Percentiles rank a stretch among this genome's conserved stretches.
Evolutionary conservation across 2,329 filamentous ascomycete genomes (phyloP).

Genomic region (Coniochaeta prunicola): DNA sequence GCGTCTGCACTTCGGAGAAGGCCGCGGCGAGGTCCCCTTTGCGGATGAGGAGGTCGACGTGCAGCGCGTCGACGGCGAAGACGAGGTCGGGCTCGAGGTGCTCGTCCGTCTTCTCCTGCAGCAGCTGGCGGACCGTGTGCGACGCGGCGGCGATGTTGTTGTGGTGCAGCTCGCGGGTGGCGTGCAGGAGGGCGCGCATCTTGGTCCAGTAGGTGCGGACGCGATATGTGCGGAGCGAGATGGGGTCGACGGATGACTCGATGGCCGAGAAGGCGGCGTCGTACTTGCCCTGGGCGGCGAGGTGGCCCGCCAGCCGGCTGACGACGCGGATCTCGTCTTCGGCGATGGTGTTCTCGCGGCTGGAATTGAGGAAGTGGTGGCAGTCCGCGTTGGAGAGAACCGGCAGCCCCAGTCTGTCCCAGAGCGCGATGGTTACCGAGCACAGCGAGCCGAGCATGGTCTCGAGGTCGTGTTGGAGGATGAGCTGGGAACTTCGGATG

Average conservation of each 20-base stretch:
- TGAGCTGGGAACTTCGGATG: slow-evolving; percentile 74
- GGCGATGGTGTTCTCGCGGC: slow-evolving; percentile 51
- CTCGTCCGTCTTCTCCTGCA: slow-evolving; percentile 37
- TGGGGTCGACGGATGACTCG: slow-evolving; percentile 29
- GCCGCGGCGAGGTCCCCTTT: slow-evolving; percentile 40
- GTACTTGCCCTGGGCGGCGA: slow-evolving; percentile 62
- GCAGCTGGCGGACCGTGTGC: slow-evolving; percentile 40
- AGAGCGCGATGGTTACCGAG: slow-evolving; percentile 65
- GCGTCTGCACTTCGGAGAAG: slow-evolving; percentile 37
- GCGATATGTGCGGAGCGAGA: slow-evolving; percentile 63
- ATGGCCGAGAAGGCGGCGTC: slow-evolving; percentile 57
- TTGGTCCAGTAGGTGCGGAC: slow-evolving; percentile 66
- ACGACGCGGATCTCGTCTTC: slow-evolving; percentile 74
- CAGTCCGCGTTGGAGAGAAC: slow-evolving; percentile 52
- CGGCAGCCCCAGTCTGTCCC: slow-evolving; percentile 63
- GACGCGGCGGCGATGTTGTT: slow-evolving; percentile 45
- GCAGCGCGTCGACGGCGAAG: slow-evolving; percentile 42
- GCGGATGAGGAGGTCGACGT: slow-evolving; percentile 43
- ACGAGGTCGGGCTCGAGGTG: slow-evolving; percentile 35
- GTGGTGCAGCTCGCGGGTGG: slow-evolving; percentile 54
- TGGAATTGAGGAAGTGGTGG: slow-evolving; percentile 67
- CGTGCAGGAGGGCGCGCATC: slow-evolving; percentile 58
- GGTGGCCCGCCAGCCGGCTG: slow-evolving; percentile 62
- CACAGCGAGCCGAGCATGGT: slow-evolving; percentile 68
- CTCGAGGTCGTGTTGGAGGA: slow-evolving; percentile 68